Percentiles rank a stretch among this genome's conserved stretches.
Conservation (phyloP, 2,329 filamentous ascomycete genomes). For the Ophiosphaerella narmari region DNA sequence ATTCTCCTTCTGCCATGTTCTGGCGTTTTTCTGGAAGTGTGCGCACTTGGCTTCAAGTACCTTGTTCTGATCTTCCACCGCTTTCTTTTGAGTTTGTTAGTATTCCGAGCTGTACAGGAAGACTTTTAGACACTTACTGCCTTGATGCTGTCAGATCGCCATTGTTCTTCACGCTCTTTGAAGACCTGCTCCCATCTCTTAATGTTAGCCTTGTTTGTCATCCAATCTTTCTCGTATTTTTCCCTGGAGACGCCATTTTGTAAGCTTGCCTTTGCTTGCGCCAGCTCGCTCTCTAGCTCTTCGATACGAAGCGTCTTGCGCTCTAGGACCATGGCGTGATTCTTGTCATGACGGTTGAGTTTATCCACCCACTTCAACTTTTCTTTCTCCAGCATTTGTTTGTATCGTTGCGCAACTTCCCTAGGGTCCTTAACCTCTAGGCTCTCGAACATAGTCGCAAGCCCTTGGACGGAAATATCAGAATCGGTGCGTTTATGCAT, state of each 20-base stretch:
- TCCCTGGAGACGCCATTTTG: constrained; percentile 32
- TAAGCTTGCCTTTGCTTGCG: constrained; percentile 21
- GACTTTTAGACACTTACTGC: constrained; percentile 21
- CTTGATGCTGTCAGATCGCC: constrained; percentile 30
- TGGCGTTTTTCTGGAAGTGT: constrained; percentile 31
- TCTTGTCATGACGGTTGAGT: constrained; percentile 57
- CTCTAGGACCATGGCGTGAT: constrained; percentile 65
- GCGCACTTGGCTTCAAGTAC: constrained; percentile 31
- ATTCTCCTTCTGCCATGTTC: constrained; percentile 32
- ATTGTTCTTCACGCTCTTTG: constrained; percentile 36
- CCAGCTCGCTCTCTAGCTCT: constrained; percentile 34
- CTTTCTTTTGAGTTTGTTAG: constrained; percentile 18
- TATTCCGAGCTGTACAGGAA: background rate
- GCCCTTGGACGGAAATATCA: constrained; percentile 46
- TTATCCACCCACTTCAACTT: constrained; percentile 42
- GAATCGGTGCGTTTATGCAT: constrained; percentile 43
- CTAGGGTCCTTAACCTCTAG: constrained; percentile 60
- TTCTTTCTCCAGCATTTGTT: constrained; percentile 50
- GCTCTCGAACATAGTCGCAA: constrained; percentile 73
- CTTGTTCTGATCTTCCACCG: constrained; percentile 28
- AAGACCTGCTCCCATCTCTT: constrained; percentile 41
- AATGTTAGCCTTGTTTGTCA: constrained; percentile 37
- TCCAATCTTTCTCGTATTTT: constrained; percentile 34
- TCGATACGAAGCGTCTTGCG: constrained; percentile 38
- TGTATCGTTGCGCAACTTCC: constrained; percentile 50